Percentiles rank a stretch among this genome's conserved stretches.
phyloP scores from a whole-genome alignment of 2,329 filamentous ascomycete species.

The Epichloe uncinata region DNA sequence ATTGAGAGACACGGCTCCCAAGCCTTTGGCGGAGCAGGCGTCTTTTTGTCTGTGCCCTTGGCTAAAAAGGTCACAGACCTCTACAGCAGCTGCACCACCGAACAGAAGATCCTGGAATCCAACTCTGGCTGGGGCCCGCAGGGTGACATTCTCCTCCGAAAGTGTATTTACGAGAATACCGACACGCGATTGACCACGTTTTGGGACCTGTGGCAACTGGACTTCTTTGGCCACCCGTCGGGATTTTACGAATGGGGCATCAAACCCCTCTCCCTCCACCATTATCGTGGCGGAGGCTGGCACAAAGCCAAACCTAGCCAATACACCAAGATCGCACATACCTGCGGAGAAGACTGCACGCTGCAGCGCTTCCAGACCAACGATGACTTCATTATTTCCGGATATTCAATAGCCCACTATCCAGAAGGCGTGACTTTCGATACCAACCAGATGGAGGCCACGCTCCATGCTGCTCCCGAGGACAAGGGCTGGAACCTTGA shows the following conservation, averaged over 20 bases:
- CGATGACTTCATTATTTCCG: conserved; percentile 42
- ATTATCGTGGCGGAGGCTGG: conserved; percentile 50
- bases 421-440: conserved; percentile 36
- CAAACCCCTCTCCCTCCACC: conserved; percentile 47
- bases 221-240: conserved; percentile 45
- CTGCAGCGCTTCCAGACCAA: conserved; percentile 43
- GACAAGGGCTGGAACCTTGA: conserved; percentile 38
- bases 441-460: conserved; percentile 36
- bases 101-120: conserved; percentile 38
- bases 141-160: conserved; percentile 47
- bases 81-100: conserved; percentile 31
- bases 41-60: conserved; percentile 44
- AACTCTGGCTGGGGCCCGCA: conserved; percentile 46
- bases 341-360: conserved; percentile 48
- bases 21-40: conserved; percentile 49
- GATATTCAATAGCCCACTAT: conserved; percentile 47
- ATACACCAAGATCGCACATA: conserved; percentile 41
- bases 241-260: conserved; percentile 52
- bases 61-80: conserved; percentile 31
- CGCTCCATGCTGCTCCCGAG: conserved; percentile 34
- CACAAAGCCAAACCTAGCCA: conserved; percentile 40
- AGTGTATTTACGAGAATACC: conserved; percentile 52
- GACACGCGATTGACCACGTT: conserved; percentile 43
- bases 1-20: conserved; percentile 48
- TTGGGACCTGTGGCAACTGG: conserved; percentile 46